A percentile compares a stretch with the other conserved stretches of the same genome.
Conservation (phyloP, 2,329 filamentous ascomycete genomes). For the Orbilia quercus region DNA sequence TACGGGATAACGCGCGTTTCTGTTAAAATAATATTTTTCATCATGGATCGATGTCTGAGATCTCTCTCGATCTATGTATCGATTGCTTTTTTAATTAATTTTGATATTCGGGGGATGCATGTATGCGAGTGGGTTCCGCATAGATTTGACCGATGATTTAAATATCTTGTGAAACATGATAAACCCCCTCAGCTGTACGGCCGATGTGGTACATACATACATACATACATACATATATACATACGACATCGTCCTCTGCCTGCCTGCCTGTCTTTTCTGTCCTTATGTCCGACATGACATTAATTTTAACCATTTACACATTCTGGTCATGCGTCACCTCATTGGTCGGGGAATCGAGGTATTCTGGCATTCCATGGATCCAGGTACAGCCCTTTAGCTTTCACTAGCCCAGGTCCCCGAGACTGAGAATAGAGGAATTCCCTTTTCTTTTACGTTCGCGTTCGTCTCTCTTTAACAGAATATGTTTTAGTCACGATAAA, state of each 20-base stretch:
- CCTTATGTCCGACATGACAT: constrained; percentile 30
- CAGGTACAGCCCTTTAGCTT: constrained; percentile 12
- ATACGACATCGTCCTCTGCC: neutral
- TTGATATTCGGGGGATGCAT: too few species aligned
- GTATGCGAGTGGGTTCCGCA: neutral
- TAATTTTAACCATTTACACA: neutral
- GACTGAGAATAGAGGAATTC: too few species aligned
- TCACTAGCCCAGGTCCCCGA: too few species aligned
- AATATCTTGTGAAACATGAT: constrained; percentile 17
- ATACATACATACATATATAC: neutral
- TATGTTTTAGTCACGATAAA: too few species aligned
- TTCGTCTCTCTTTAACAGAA: constrained; percentile 10
- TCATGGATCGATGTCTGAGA: neutral
- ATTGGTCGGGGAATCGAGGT: constrained; percentile 47
- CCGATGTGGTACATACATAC: neutral
- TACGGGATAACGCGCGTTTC: constrained; percentile 26
- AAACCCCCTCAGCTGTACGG: neutral
- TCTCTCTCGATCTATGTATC: neutral
- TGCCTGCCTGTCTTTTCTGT: neutral
- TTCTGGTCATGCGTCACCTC: constrained; percentile 4
- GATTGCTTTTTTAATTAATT: neutral
- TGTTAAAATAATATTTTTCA: neutral
- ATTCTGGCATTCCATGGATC: constrained; percentile 24
- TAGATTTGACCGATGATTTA: constrained; percentile 2
- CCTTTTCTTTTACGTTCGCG: constrained; percentile 12